Base-by-base conservation (phyloP, 441 rosid genomes). In the Erodium texanum region DNA sequence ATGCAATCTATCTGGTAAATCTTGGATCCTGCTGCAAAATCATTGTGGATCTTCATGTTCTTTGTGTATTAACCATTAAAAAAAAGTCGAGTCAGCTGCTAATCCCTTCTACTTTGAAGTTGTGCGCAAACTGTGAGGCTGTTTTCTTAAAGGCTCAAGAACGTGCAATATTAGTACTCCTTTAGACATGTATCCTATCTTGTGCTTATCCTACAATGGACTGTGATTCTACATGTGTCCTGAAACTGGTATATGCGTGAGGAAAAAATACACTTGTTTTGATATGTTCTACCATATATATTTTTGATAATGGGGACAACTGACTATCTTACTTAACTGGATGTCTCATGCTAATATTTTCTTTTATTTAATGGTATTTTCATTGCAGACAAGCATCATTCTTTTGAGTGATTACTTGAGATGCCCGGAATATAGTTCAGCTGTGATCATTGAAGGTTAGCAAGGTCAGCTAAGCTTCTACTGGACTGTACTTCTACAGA, bases 1-100 rank as follows among this genome's bases (percentile, higher is more conserved):
- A 5, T 16, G 10, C 20, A 52, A 73, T 79, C 50, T 65, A 38
- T 62, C 65, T 38, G 32, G 24, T 77, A 50, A 23, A 67, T 65
- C 16, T 62, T 59, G 73, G 69, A 66, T 41, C 62, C 59, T 27
- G 22, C 59, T 63, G 71, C 64, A 66, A 68, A 54, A 19, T 50
- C 18, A 43, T 27, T 56, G 23, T 50, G 38, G 38, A 34, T 64
- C n/a, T n/a, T 38, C 61, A 9, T 45, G 36, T 41, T 58, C 38
- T 70, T 16, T 36, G 48, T 18, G 9, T 41, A 3, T 24, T 58
- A 41, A 24, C 4, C 36, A 16, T 19, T 45, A 50, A 24, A 12
- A 24, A 12, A 23, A 23, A 10, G 9, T 62, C 5, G 19, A 56
- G 24, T 19, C 62, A 56, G 15, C 5, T 59, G 16, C n/a, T 11